phyloP scores from a whole-genome alignment of 1,139 yeast genomes.

The Blastobotrys proliferans region DNA sequence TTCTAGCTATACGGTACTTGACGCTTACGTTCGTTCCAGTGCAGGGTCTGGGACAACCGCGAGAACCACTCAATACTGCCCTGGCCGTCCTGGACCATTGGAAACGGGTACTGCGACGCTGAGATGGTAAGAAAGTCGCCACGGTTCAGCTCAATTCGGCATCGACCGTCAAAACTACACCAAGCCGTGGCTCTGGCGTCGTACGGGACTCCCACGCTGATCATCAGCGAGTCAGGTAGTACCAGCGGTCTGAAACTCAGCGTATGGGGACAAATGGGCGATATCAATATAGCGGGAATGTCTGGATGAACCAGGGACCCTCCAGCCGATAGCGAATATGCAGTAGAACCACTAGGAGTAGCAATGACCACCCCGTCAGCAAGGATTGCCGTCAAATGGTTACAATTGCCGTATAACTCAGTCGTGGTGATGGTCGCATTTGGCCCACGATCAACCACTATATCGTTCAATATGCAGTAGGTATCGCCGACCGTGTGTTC shows the following conservation, averaged over 20 bases:
- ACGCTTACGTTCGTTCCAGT: conserved; percentile 53
- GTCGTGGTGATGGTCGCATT: conserved; percentile 73
- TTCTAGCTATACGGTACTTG: conserved; percentile 29
- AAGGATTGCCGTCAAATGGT: conserved; percentile 73
- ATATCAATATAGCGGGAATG: conserved; percentile 71
- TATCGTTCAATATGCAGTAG: conserved; percentile 74
- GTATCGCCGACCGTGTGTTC: conserved; percentile 35
- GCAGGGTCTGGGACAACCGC: conserved; percentile 44
- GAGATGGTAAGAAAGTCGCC: conserved; percentile 72
- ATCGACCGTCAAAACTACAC: conserved; percentile 80
- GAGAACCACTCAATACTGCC: conserved; percentile 47
- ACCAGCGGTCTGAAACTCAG: conserved; percentile 78
- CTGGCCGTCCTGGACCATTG: conserved; percentile 53
- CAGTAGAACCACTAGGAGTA: conserved; percentile 91
- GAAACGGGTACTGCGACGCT: conserved; percentile 72
- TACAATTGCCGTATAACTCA: conserved; percentile 73
- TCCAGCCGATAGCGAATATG: conserved; percentile 81
- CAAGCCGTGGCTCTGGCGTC: conserved; percentile 68
- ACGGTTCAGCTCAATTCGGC: conserved; percentile 57
- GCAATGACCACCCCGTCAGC: conserved; percentile 85
- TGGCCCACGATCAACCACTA: conserved; percentile 81
- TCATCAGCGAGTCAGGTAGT: conserved; percentile 64
- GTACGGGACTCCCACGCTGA: conserved; percentile 65
- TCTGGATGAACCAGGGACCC: conserved; percentile 87
- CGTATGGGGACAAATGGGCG: conserved; percentile 86